Base-by-base conservation (phyloP, 2,329 filamentous ascomycete genomes). In the Exserohilum turcica region DNA sequence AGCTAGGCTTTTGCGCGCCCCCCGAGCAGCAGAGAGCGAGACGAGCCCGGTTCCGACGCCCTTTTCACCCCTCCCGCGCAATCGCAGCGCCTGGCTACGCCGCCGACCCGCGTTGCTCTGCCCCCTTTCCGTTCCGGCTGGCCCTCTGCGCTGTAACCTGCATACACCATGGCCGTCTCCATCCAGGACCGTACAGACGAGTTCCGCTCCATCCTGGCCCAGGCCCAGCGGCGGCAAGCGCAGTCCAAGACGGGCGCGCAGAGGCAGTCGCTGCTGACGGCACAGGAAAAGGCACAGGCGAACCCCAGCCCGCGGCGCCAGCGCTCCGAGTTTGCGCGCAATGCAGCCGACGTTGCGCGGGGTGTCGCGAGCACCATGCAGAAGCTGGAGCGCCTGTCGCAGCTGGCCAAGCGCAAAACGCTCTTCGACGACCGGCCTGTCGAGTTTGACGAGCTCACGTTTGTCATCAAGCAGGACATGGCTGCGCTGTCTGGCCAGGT, bases 171-270 rank as follows among this genome's bases (percentile, higher is more conserved):
- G 80, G 77, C 81, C 54, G 78, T 80, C 48, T 93, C 92, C 45
- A 96, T 97, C 75, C 94, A 99, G 81, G 94, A 99, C 80, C 91
- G 94, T 71, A 99, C 94, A 52, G 84, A 86, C 71, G 94, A 99
- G 82, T 99, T 99, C 83, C 89, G 88, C 74, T 90, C 92, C 60
- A 95, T 97, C 69, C 85, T 97, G 58, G 82, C 85, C 39, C 91
- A 96, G 73, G 90, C 91, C 45, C 91, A 96, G 77, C 89, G 88
- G 71, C 85, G 87, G 60, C 86, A 94, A 68, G 86, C 87, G 28
- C 83, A 87, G 9, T 86, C 85, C 55, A 96, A 95, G 78, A 70
- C 88, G 45, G 86, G 90, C 66, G 82, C 89, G 28, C 90, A 95
- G 76, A 85, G 90, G 64, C 88, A 92, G 72, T 91, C 90, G 36